Percentiles rank a stretch among this genome's conserved stretches.
Conservation (phyloP, 306 rosid genomes). For the Citrullus mucosospermus region DNA sequence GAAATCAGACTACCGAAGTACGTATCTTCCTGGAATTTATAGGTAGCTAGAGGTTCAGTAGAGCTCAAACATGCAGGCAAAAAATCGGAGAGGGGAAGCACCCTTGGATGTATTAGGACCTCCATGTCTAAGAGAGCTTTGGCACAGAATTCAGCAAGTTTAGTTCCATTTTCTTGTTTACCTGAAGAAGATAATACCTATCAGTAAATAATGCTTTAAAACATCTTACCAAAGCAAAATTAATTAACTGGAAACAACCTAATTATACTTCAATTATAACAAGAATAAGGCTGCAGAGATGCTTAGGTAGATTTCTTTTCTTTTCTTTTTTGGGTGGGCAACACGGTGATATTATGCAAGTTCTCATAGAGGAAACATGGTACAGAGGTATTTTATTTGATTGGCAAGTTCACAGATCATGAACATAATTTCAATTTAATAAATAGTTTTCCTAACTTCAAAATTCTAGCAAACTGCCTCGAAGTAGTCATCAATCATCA, state of each 20-base stretch:
- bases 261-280: background rate
- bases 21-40: conserved; percentile 16
- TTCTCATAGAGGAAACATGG: too few species aligned
- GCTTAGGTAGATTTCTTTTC: background rate
- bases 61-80: conserved; percentile 12
- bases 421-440: background rate
- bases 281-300: background rate
- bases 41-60: conserved; percentile 15
- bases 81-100: conserved; percentile 42
- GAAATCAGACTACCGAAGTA: conserved; percentile 14
- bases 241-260: background rate
- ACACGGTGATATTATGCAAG: too few species aligned
- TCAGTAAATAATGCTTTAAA: background rate
- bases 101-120: conserved; percentile 85
- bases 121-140: conserved; percentile 75
- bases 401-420: background rate
- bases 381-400: too few species aligned
- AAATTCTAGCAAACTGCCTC: background rate
- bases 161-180: conserved; percentile 54
- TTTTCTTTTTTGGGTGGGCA: too few species aligned
- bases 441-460: background rate
- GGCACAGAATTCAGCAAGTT: conserved; percentile 68
- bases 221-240: background rate
- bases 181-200: conserved; percentile 33
- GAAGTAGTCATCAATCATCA: background rate